Evolutionary conservation across 306 rosid species (phyloP).

Genomic region (Castanea sativa): DNA sequence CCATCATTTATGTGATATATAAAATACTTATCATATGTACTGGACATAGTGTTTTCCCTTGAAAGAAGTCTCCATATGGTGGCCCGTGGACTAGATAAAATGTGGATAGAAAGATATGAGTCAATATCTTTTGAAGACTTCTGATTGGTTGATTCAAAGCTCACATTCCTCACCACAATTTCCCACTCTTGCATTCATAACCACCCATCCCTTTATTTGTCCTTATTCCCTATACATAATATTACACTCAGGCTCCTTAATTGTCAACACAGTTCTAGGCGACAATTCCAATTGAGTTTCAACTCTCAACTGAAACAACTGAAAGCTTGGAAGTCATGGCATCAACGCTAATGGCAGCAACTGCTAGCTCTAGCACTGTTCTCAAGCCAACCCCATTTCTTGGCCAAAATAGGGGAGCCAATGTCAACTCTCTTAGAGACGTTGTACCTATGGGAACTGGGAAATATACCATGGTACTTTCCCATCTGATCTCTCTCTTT

Average conservation of each 20-base stretch:
- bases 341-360: slow-evolving; percentile 67
- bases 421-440: slow-evolving; percentile 62
- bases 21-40: too few species aligned
- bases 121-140: slow-evolving; percentile 54
- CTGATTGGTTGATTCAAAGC: slow-evolving; percentile 58
- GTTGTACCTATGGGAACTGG: slow-evolving; percentile 67
- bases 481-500: not conserved
- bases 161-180: slow-evolving; percentile 44
- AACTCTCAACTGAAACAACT: not conserved
- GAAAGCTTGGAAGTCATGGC: slow-evolving; percentile 40
- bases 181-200: slow-evolving; percentile 17
- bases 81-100: slow-evolving; percentile 42
- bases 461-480: slow-evolving; percentile 76
- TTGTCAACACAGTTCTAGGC: slow-evolving; percentile 23
- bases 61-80: not conserved
- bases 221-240: slow-evolving; percentile 3
- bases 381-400: slow-evolving; percentile 72
- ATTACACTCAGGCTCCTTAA: not conserved
- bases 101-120: slow-evolving; percentile 70
- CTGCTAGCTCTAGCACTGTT: slow-evolving; percentile 62
- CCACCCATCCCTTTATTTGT: slow-evolving; percentile 22
- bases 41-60: not conserved
- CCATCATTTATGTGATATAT: too few species aligned
- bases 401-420: slow-evolving; percentile 53
- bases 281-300: slow-evolving; percentile 2